Evolutionary conservation across 345 rosid species (phyloP).

Genomic region (Citrus inodora): DNA sequence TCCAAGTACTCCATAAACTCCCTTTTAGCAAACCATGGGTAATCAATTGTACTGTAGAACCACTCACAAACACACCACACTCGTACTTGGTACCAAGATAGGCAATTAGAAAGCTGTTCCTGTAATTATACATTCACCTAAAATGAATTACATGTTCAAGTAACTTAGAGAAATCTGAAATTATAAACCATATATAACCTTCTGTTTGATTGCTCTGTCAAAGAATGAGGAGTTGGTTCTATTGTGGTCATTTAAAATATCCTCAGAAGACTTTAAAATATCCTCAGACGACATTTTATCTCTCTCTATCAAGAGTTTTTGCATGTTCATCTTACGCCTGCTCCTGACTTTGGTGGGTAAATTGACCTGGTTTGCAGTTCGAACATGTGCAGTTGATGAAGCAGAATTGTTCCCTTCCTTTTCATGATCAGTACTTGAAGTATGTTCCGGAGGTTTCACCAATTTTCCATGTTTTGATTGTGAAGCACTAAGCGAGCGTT

Average conservation of each 20-base stretch:
- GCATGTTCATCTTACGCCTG: slow-evolving; percentile 52
- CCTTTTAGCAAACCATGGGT: slow-evolving; percentile 86
- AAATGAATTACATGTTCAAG: slow-evolving; percentile 18
- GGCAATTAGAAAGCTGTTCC: slow-evolving; percentile 63
- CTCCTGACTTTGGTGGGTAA: slow-evolving; percentile 70
- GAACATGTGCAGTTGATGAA: slow-evolving; percentile 35
- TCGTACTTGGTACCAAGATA: slow-evolving; percentile 47
- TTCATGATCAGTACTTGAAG: slow-evolving; percentile 42
- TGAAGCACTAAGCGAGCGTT: slow-evolving; percentile 36
- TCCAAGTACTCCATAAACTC: slow-evolving; percentile 85
- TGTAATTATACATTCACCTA: slow-evolving; percentile 26
- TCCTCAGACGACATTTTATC: slow-evolving; percentile 23
- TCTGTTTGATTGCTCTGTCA: slow-evolving; percentile 32
- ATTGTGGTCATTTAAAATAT: slow-evolving; percentile 33
- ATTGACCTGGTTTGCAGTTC: slow-evolving; percentile 38
- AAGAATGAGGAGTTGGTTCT: slow-evolving; percentile 23
- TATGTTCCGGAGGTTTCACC: slow-evolving; percentile 41
- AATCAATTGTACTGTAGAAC: slow-evolving; percentile 83
- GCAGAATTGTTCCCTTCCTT: slow-evolving; percentile 43
- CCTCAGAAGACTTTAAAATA: slow-evolving; percentile 21
- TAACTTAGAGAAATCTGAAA: slow-evolving; percentile 18
- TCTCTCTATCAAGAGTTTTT: slow-evolving; percentile 35
- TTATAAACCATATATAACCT: slow-evolving; percentile 31
- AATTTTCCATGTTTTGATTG: slow-evolving; percentile 48
- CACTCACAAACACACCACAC: slow-evolving; percentile 76